Base-by-base conservation (phyloP, 176 grass and related monocot species). In the Ensete ventricosum region DNA sequence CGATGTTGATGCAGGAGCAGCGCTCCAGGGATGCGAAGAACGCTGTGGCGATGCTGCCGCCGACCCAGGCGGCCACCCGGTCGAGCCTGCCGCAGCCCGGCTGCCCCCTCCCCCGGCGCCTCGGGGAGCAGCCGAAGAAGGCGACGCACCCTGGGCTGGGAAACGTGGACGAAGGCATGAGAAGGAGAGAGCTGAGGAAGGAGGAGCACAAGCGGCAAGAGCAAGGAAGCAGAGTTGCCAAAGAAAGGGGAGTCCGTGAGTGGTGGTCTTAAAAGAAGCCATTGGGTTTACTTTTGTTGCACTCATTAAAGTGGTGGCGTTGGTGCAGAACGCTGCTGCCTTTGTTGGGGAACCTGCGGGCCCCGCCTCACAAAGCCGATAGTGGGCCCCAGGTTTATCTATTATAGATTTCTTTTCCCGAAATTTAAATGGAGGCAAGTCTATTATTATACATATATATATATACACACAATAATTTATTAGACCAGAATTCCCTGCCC, bases 21-120 rank as follows among this genome's bases (percentile, higher is more conserved):
- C 27, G 54, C 26, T 75, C 73, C 54, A 75, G 2, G 7, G 73
- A 75, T 22, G 73, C 54, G 73, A 75, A 75, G 73, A 75, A 75
- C 23, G 73, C 54, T 1, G 73, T 14, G 73, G 54, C 9, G 53
- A 75, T 14, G 25, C 53, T 26, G 25, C 23, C 59, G 25, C 73
- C 73, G 25, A 75, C 54, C 54, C 73, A 60, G 9, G 73, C 24
- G 12, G 73, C 54, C 54, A 49, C 26, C 14, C 54, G 54, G 26
- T 75, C 73, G 17, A 75, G 25, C 26, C 54, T 24, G 25, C 54
- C 25, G 22, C 54, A 26, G 14, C 54, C 73, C 53, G 54, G 54
- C 24, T 11, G 23, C 53, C 4, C 0, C 72, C n/a, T 27, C 53
- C 50, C 20, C 25, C 14, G 73, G 53, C 11, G 1, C 55, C 21